Conservation (phyloP, 148 eudicot genomes). For the Nepenthes mirabilis region DNA sequence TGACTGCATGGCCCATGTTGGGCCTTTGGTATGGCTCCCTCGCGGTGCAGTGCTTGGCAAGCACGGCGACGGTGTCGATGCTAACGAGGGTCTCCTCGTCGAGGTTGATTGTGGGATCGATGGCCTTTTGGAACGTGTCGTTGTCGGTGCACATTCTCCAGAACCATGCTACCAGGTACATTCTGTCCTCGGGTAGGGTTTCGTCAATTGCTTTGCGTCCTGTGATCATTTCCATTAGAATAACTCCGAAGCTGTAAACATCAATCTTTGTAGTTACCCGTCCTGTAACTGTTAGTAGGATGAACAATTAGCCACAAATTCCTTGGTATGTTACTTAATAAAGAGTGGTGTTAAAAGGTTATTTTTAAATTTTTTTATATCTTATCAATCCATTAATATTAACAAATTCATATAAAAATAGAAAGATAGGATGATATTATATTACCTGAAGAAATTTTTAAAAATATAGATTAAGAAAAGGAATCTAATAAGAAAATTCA, state of each 20-base stretch:
- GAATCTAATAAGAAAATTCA: no score
- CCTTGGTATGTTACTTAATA: no score
- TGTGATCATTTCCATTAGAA: conserved; percentile 33
- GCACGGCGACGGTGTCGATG: conserved; percentile 24
- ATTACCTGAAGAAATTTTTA: no score
- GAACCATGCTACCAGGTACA: conserved; percentile 30
- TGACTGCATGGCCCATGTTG: conserved; percentile 29
- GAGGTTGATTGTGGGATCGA: conserved; percentile 18
- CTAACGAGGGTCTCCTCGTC: conserved; percentile 17
- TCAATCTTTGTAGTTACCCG: conserved; percentile 32
- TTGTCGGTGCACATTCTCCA: conserved; percentile 18
- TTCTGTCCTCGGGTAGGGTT: conserved; percentile 26
- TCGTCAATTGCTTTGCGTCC: conserved; percentile 27
- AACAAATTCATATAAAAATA: no score
- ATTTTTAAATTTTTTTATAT: neutral
- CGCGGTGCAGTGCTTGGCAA: conserved; percentile 31
- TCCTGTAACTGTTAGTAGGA: conserved; percentile 17
- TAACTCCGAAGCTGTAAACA: conserved; percentile 30
- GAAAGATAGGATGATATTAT: no score
- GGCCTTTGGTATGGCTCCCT: conserved; percentile 34
- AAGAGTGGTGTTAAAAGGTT: neutral
- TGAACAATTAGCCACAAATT: no score
- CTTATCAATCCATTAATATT: neutral
- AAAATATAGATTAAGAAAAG: no score
- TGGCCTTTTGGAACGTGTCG: conserved; percentile 22